Percentiles rank a stretch among this genome's conserved stretches.
These are phyloP conservation scores for Salix purpurea DNA, from an alignment of 345 rosid genomes.

Conservation along the genomic window DNA sequence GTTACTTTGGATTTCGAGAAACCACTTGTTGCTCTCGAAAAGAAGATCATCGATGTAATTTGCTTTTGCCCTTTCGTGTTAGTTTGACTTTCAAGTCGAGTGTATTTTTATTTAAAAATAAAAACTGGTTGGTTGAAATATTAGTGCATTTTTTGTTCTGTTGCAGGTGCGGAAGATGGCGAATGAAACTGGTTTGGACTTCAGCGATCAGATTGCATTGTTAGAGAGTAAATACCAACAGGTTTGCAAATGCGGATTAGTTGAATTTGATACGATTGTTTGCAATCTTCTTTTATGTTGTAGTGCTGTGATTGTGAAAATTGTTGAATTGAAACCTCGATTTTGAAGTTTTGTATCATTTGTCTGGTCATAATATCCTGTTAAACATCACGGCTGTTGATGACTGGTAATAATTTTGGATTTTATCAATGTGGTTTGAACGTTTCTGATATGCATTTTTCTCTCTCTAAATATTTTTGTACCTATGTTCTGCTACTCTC, in stretches of 20 bases:
- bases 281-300: neutral
- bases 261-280: neutral
- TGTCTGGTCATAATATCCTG: neutral
- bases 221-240: conserved; percentile 80
- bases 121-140: neutral
- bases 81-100: neutral
- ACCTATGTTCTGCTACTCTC: neutral
- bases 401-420: neutral
- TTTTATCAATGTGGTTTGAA: neutral
- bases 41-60: conserved; percentile 78
- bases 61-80: neutral
- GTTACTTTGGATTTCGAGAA: conserved; percentile 85
- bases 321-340: neutral
- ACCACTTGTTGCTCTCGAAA: conserved; percentile 72
- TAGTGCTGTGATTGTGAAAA: neutral
- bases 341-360: neutral
- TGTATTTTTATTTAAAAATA: neutral
- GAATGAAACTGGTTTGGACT: conserved; percentile 83
- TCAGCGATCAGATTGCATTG: conserved; percentile 70
- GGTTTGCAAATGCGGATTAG: conserved; percentile 30
- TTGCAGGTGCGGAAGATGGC: conserved; percentile 95
- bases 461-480: neutral
- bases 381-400: neutral
- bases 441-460: neutral
- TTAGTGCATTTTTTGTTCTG: conserved; percentile 14